Conservation (phyloP, 2,329 filamentous ascomycete species). For the Diplodia mutila region DNA sequence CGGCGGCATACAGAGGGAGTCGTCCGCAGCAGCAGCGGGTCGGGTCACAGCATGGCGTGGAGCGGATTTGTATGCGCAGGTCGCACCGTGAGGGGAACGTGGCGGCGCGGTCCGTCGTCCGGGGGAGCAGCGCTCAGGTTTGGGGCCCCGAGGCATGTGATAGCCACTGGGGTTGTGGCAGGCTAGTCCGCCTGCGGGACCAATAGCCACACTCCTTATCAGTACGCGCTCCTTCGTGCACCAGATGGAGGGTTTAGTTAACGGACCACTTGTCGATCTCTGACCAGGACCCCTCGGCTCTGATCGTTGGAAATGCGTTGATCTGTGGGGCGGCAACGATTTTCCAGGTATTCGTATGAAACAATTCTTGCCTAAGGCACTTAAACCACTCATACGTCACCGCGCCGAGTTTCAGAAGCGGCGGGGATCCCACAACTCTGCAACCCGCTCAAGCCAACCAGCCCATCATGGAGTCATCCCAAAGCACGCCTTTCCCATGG, state of each 20-base stretch:
- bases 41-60: conserved; percentile 14
- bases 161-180: not conserved
- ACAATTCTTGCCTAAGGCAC: not conserved
- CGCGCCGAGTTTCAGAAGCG: not conserved
- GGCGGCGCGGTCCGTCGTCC: conserved; percentile 19
- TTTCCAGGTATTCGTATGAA: too few relatives aligned
- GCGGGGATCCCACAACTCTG: too few relatives aligned
- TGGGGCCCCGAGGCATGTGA: conserved; percentile 23
- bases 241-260: not conserved
- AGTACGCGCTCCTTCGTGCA: not conserved
- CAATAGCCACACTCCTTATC: not conserved
- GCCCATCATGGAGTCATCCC: not conserved
- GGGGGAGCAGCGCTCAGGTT: not conserved
- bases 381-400: not conserved
- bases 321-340: not conserved
- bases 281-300: not conserved
- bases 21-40: conserved; percentile 2
- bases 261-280: not conserved
- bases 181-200: not conserved
- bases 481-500: conserved; percentile 62
- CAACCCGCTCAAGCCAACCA: not conserved
- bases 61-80: not conserved
- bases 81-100: conserved; percentile 20
- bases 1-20: not conserved
- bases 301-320: not conserved